phyloP scores from a whole-genome alignment of 192 early-diverging fungal species.

The Mortierella hygrophila region DNA sequence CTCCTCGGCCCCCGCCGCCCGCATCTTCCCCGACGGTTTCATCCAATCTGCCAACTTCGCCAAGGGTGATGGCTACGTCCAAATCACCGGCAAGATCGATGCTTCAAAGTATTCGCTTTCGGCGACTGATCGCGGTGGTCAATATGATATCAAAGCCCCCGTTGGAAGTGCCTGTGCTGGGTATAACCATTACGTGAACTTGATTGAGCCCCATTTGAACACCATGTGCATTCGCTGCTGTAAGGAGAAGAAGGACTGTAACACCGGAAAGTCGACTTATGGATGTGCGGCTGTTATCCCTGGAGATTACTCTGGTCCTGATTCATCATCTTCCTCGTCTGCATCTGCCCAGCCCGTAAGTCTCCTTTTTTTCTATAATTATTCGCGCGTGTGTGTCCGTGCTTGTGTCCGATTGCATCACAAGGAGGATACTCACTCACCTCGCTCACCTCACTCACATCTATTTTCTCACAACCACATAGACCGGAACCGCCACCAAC shows the following conservation, averaged over 20 bases:
- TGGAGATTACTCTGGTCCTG: constrained; percentile 59
- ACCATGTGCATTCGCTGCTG: constrained; percentile 67
- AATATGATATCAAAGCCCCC: constrained; percentile 63
- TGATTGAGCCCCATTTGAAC: constrained; percentile 60
- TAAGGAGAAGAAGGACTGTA: constrained; percentile 55
- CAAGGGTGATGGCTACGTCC: constrained; percentile 58
- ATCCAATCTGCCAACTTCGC: constrained; percentile 62
- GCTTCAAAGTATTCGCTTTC: constrained; percentile 41
- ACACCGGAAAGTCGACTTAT: constrained; percentile 56
- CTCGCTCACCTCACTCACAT: not conserved
- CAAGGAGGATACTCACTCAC: not conserved
- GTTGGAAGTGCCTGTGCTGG: constrained; percentile 57
- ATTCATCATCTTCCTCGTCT: not conserved
- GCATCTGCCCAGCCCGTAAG: constrained; percentile 4
- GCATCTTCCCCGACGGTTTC: constrained; percentile 59
- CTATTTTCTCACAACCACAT: not conserved
- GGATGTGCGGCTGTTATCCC: constrained; percentile 60
- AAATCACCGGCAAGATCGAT: constrained; percentile 66
- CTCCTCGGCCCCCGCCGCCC: constrained; percentile 50
- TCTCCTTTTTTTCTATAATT: not conserved
- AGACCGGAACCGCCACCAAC: not conserved
- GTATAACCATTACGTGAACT: constrained; percentile 63
- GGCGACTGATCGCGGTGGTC: constrained; percentile 60
- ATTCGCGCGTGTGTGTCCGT: not conserved
- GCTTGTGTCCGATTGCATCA: not conserved